These are phyloP conservation scores for Mallotus japonicus DNA, from an alignment of 441 rosid species.

Conservation along the genomic window DNA sequence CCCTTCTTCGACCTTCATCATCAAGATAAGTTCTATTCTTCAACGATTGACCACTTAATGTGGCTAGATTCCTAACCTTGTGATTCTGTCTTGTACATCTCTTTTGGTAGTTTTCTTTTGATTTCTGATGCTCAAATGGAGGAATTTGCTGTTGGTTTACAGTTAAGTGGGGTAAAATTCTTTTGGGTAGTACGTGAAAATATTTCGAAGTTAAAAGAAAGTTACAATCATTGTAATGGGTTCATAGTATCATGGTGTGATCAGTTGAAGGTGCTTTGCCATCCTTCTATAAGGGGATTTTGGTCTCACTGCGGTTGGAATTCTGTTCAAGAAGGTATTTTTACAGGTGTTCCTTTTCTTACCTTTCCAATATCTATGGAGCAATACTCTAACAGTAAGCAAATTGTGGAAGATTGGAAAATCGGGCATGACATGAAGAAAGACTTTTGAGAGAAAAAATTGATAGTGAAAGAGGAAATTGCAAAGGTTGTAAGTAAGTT, in stretches of 20 bases:
- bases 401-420: constrained; percentile 56
- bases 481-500: constrained; percentile 14
- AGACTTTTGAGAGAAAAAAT: neutral
- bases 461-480: constrained; percentile 27
- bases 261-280: constrained; percentile 30
- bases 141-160: constrained; percentile 35
- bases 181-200: constrained; percentile 34
- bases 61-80: constrained; percentile 48
- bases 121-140: constrained; percentile 28
- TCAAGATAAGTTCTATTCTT: neutral
- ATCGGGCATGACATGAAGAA: constrained; percentile 37
- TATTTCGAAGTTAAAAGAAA: neutral
- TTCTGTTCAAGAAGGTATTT: constrained; percentile 45
- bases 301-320: constrained; percentile 66
- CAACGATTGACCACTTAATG: neutral
- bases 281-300: constrained; percentile 41
- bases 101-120: constrained; percentile 22
- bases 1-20: constrained; percentile 30
- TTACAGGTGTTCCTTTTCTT: constrained; percentile 43
- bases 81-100: constrained; percentile 40
- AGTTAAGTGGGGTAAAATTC: constrained; percentile 35
- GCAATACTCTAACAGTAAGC: constrained; percentile 36
- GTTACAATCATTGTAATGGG: constrained; percentile 22
- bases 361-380: constrained; percentile 39
- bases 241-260: constrained; percentile 57